Evolutionary conservation across 495 filamentous ascomycete species (phyloP), one percentile per base, ranked within the genome.

Genomic region (Parachaetomium inaequale): DNA sequence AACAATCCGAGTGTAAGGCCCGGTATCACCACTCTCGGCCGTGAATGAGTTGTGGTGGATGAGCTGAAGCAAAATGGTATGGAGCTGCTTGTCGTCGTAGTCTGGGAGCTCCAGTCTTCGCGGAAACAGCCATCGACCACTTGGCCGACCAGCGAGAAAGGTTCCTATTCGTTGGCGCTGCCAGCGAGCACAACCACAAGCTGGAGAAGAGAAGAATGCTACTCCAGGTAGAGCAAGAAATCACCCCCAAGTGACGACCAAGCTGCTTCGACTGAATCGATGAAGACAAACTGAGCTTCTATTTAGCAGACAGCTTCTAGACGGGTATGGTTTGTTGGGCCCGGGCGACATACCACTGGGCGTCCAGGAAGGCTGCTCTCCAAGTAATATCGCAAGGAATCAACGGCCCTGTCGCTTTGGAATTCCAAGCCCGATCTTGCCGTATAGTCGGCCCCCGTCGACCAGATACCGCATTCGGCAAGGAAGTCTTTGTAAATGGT

Each of bases 81-180:
- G 72, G 2, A 91, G 74, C 60, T 89, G 84, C 0, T 63, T 58
- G 42, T 89, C 84, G 8, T 76, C 65, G 62, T 87, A 89, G 62
- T 89, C 85, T 2, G 78, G 63, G 59, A 88, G 86, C 29, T 78
- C 73, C 5, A 88, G 63, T 42, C 74, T 66, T 50, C 81, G 71
- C 0, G 84, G 85, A 42, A 88, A 80, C 4, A 85, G 80, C 66
- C 85, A 87, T 7, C 76, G 70, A 4, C 88, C 61, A 5, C 85
- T 85, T 0, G 82, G 84, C 36, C 7, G 6, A 2, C 12, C 11
- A 2, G 4, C 36, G 12, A 38, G 36, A 2, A 38, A 2, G 4
- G 4, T 32, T 32, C 4, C 4, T 4, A 32, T 15, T 15, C 36
- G 36, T 3, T 38, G 12, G 12, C 12, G 36, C 36, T 15, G 7